A percentile compares a stretch with the other conserved stretches of the same genome.
phyloP scores from a whole-genome alignment of 305 asterid genomes.

The Solanum hybrid region DNA sequence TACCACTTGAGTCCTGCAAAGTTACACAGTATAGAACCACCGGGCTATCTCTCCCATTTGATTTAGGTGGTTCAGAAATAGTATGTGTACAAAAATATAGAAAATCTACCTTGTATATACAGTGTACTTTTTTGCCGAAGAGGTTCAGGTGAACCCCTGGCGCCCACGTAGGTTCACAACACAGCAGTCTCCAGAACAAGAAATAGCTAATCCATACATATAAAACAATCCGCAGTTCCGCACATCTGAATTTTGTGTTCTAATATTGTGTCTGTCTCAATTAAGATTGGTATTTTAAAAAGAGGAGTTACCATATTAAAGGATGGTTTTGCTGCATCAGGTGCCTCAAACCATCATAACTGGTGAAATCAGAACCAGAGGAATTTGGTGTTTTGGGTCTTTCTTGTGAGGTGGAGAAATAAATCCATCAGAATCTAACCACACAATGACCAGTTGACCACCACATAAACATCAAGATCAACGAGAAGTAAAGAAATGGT shows the following conservation, averaged over 20 bases:
- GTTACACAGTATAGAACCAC: too few species aligned
- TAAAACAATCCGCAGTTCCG: not conserved
- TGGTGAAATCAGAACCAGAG: constrained; percentile 70
- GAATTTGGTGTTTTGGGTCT: constrained; percentile 63
- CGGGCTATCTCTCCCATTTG: too few species aligned
- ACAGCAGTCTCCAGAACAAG: not conserved
- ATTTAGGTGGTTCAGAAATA: too few species aligned
- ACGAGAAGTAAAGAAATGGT: not conserved
- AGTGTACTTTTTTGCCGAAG: too few species aligned
- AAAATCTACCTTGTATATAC: too few species aligned
- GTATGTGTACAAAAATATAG: too few species aligned
- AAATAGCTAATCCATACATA: not conserved
- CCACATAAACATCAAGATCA: not conserved
- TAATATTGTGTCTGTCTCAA: not conserved
- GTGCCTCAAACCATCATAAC: constrained; percentile 78
- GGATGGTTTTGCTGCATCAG: constrained; percentile 52
- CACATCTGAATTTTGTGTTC: not conserved
- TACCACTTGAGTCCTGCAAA: too few species aligned
- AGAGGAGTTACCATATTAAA: not conserved
- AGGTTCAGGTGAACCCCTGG: too few species aligned
- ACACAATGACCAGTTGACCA: not conserved
- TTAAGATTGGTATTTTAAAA: not conserved
- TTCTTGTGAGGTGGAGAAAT: constrained; percentile 63
- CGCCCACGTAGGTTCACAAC: not conserved
- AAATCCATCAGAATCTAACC: constrained; percentile 6